Evolutionary conservation across 306 rosid species (phyloP), one percentile per base, ranked within the genome.

Genomic region (Lablab purpureus): DNA sequence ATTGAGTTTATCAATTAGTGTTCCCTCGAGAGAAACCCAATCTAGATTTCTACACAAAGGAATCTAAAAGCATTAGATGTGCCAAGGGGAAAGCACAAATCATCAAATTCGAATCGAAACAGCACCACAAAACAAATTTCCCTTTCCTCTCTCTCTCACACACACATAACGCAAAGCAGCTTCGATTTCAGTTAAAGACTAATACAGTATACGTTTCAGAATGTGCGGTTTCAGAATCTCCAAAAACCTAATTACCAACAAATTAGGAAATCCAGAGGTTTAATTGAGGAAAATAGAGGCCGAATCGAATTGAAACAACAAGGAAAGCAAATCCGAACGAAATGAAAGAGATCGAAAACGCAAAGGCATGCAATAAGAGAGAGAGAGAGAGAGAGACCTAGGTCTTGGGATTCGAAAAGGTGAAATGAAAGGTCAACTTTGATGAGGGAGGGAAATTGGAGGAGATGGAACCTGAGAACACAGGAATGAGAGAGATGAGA

Each of bases 301-400:
- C 40, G 74, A 71, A 55, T 65, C 70, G 14, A 64, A 77, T 25
- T n/a, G 63, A 67, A 75, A 71, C 52, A 54, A 54, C 1, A 22
- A 65, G 2, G 14, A 18, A 59, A 49, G 15, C 23, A 19, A 59
- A 75, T 7, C 67, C 4, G 3, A 54, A 5, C 8, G 10, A 50
- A 77, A 77, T 22, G 11, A 67, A 49, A n/a, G 78, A 73, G 81
- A 85, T 81, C 81, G 71, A 78, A 25, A 66, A 52, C 10, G 58
- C 49, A 67, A 7, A 47, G 34, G 28, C 68, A 75, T 49, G 60
- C 60, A 83, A 78, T 17, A 2, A 66, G 51, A 47, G 15, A 51
- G 30, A n/a, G 17, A 32, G 4, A 4, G 36, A 43, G 49, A 37
- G 34, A 10, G 34, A 72, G 49, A 81, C 80, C 80, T 74, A 30